Base-by-base conservation (phyloP, 2,329 filamentous ascomycete genomes). In the Alternaria hordeiaustralica region DNA sequence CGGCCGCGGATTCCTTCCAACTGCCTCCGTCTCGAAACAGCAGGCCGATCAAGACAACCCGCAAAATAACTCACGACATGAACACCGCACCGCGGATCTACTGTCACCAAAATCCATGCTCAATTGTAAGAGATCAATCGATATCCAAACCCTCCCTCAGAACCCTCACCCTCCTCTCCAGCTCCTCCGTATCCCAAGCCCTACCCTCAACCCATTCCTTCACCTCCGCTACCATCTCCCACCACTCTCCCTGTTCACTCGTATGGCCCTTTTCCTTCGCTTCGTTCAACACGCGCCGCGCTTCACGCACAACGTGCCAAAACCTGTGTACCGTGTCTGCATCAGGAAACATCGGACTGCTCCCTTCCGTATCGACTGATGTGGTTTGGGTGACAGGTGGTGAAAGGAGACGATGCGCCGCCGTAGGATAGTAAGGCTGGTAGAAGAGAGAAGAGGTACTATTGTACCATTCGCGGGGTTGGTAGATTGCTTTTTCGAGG, bases 301-400 rank as follows among this genome's bases (percentile, higher is more conserved):
- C 72, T 5, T 68, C 60, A 18, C 55, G 20, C 8, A 70, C 60
- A 6, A 44, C 6, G 13, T 58, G 60, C 74, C 74, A 75, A 49
- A 74, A 75, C 6, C 47, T 3, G 10, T 61, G 43, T 6, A 63
- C 51, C 9, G 64, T 55, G 0, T 70, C 65, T 10, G 62, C 56
- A 20, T 53, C 55, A 33, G 67, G 60, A n/a, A 70, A 74, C n/a
- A 15, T 20, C 36, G 1, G 8, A 4, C n/a, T 18, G 13, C 25
- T 9, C 15, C 8, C 45, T 20, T 57, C n/a, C 13, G 11, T 3
- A 9, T n/a, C 46, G 9, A 18, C 25, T 23, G 6, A n/a, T 15
- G 26, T 11, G 0, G 6, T 30, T 5, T 47, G 6, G 6, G 18
- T n/a, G n/a, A n/a, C n/a, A n/a, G n/a, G n/a, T n/a, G n/a, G n/a